These are phyloP conservation scores for Termitomyces sp. DNA, from an alignment of 768 basidiomycete species.

Conservation along the genomic window DNA sequence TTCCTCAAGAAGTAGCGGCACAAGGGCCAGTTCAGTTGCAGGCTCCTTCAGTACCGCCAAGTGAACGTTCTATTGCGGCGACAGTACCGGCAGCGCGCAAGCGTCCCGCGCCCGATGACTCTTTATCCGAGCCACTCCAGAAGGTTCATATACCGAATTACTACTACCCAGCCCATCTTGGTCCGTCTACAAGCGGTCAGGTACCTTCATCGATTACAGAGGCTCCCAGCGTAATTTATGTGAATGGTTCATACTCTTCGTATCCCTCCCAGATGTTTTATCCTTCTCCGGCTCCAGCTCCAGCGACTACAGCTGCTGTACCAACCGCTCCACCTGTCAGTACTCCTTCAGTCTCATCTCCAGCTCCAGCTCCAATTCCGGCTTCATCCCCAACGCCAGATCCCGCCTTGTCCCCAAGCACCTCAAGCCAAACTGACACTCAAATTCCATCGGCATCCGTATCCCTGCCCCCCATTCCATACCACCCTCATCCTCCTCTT, in stretches of 20 bases:
- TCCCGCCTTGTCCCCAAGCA: constrained; percentile 3
- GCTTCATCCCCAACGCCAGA: constrained; percentile 3
- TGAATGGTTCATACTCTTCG: neutral
- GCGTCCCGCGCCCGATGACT: constrained; percentile 16
- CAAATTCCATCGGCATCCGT: constrained; percentile 4
- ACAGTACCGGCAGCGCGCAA: constrained; percentile 12
- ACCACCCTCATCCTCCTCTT: constrained; percentile 56
- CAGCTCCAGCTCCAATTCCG: neutral
- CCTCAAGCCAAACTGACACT: constrained; percentile 6
- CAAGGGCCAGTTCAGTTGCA: constrained; percentile 23
- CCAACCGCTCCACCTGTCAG: neutral
- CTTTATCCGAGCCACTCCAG: constrained; percentile 6
- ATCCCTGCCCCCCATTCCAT: constrained; percentile 29
- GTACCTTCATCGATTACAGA: neutral
- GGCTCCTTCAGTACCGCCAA: neutral
- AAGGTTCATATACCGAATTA: constrained; percentile 26
- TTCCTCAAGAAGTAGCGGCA: constrained; percentile 48
- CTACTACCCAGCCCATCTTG: constrained; percentile 24
- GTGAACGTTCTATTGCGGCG: neutral
- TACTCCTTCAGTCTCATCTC: neutral
- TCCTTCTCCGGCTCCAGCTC: neutral
- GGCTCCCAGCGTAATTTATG: neutral
- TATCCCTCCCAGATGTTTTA: constrained; percentile 4
- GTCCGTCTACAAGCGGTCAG: neutral
- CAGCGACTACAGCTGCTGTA: neutral